Evolutionary conservation across 768 basidiomycete species (phyloP).

Genomic region (Leccinum subtestaceum): DNA sequence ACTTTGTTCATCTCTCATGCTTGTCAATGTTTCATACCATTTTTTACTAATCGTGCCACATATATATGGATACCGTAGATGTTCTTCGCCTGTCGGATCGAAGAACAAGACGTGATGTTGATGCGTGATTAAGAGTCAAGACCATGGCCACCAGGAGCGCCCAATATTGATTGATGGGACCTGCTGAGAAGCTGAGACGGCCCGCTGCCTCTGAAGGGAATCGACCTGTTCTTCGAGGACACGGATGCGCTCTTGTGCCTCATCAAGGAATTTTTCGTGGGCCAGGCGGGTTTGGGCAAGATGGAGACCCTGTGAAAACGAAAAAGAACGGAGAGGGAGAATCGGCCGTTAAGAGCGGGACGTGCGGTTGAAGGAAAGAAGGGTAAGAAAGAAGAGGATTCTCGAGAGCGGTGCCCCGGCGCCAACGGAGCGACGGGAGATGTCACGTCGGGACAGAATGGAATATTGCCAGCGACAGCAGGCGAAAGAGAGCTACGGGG

Average conservation of each 20-base stretch:
- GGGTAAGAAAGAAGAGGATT: conserved; percentile 4
- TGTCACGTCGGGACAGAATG: neutral
- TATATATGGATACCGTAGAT: conserved; percentile 17
- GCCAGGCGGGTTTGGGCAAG: conserved; percentile 59
- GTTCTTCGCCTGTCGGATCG: neutral
- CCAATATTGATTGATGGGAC: neutral
- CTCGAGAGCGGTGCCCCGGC: conserved; percentile 7
- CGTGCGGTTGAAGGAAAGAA: neutral
- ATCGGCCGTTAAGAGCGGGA: conserved; percentile 14
- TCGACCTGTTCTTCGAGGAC: conserved; percentile 60
- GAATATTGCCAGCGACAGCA: conserved; percentile 5
- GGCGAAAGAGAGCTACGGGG: neutral
- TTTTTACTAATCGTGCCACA: conserved; percentile 1
- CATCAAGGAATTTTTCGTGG: conserved; percentile 69
- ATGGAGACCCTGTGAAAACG: conserved; percentile 54
- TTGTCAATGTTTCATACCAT: conserved; percentile 1
- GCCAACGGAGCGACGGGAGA: conserved; percentile 5
- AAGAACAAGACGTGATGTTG: neutral
- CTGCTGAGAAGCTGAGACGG: neutral
- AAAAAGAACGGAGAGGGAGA: neutral
- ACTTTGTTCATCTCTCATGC: neutral
- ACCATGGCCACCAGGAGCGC: conserved; percentile 25
- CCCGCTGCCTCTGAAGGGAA: conserved; percentile 25
- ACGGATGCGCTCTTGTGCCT: conserved; percentile 51
- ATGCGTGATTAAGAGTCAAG: neutral